Percentiles rank a stretch among this genome's conserved stretches.
Evolutionary conservation across 2,329 filamentous ascomycete species (phyloP).

Genomic region (Furcasterigmium furcatum): DNA sequence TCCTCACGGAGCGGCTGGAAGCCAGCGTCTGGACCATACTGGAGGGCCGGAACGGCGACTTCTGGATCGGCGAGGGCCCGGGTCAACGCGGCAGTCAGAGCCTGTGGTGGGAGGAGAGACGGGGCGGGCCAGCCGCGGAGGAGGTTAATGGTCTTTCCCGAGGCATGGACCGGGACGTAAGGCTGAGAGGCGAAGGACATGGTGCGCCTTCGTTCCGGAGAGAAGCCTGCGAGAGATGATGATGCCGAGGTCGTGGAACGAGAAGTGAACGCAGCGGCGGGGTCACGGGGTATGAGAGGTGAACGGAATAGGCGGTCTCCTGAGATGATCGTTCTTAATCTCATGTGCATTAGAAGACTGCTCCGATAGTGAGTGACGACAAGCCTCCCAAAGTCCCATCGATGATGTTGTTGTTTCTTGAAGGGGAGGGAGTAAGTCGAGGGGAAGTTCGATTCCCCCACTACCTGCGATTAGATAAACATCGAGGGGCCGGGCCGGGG

Average conservation of each 20-base stretch:
- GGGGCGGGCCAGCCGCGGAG: conserved; percentile 66
- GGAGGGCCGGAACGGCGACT: conserved; percentile 61
- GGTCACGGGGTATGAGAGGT: too few species aligned
- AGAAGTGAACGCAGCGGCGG: too few species aligned
- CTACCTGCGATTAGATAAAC: too few species aligned
- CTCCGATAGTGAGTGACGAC: too few species aligned
- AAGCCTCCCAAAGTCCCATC: too few species aligned
- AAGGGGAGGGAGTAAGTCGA: too few species aligned
- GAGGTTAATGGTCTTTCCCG: conserved; percentile 51
- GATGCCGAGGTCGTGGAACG: neutral
- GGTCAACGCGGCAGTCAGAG: conserved; percentile 59
- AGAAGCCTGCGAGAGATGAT: neutral
- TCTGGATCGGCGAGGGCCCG: conserved; percentile 57
- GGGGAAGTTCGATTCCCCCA: too few species aligned
- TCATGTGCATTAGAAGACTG: too few species aligned
- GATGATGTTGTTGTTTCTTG: too few species aligned
- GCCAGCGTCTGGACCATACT: conserved; percentile 78
- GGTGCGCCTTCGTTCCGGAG: neutral
- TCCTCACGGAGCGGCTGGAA: conserved; percentile 65
- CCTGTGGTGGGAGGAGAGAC: conserved; percentile 59
- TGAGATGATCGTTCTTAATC: too few species aligned
- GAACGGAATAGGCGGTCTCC: too few species aligned
- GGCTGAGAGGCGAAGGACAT: neutral
- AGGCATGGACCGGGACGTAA: neutral
- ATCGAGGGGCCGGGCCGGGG: too few species aligned